Percentiles rank a stretch among this genome's conserved stretches.
phyloP scores from a whole-genome alignment of 805 yeast genomes.

The Kuraishia ogatae region DNA sequence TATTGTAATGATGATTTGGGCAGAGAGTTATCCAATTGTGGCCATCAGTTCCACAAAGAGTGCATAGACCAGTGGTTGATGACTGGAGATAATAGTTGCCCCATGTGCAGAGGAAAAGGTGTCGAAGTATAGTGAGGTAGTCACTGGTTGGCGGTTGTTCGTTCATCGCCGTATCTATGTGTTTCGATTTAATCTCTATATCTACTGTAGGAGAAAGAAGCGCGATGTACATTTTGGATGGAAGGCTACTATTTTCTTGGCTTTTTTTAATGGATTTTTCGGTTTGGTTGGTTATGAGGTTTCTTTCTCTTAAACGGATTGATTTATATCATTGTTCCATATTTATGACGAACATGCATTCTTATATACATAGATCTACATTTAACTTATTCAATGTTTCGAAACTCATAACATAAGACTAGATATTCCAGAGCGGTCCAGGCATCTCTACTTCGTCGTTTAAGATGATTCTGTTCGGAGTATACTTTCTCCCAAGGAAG shows the following conservation, averaged over 20 bases:
- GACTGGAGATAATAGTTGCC: slow-evolving; percentile 47
- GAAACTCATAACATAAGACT: too few species aligned
- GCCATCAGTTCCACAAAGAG: slow-evolving; percentile 42
- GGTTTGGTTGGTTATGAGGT: not conserved
- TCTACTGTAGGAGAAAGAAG: too few species aligned
- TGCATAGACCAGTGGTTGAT: slow-evolving; percentile 55
- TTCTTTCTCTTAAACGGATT: not conserved
- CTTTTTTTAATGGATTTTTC: not conserved
- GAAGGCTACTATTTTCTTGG: too few species aligned
- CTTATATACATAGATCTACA: too few species aligned
- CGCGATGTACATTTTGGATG: too few species aligned
- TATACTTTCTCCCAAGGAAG: not conserved
- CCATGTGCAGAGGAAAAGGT: slow-evolving; percentile 44
- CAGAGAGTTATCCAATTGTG: slow-evolving; percentile 34
- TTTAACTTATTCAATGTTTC: not conserved
- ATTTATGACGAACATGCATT: too few species aligned
- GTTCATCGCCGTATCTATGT: too few species aligned
- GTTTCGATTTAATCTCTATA: too few species aligned
- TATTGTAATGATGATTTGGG: slow-evolving; percentile 38
- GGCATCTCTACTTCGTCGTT: not conserved
- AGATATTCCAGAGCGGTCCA: too few species aligned
- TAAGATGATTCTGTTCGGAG: not conserved
- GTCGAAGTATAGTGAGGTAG: not conserved
- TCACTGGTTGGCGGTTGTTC: not conserved
- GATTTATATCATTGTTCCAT: too few species aligned